These are phyloP conservation scores for Yamadazyma mexicana DNA, from an alignment of 1,139 yeast genomes.

Conservation along the genomic window DNA sequence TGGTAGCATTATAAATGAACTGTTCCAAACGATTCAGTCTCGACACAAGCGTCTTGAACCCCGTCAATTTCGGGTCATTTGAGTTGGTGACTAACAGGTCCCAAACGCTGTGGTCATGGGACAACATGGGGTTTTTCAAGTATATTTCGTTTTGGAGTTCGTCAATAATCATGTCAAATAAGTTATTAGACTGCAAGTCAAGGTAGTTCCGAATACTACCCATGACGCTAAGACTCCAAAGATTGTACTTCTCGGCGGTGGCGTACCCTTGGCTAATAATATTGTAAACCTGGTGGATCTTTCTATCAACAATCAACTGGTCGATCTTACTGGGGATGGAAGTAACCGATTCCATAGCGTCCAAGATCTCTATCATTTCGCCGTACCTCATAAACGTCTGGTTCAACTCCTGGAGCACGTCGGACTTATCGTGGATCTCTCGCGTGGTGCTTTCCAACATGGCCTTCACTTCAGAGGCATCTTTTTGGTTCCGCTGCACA, in stretches of 20 bases:
- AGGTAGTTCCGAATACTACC: constrained; percentile 57
- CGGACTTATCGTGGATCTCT: constrained; percentile 56
- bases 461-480: constrained; percentile 49
- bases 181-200: constrained; percentile 59
- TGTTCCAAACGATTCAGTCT: constrained; percentile 54
- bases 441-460: constrained; percentile 52
- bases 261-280: constrained; percentile 57
- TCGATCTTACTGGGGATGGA: constrained; percentile 66
- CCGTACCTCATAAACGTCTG: constrained; percentile 61
- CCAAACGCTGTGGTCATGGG: constrained; percentile 25
- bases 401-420: constrained; percentile 62
- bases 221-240: constrained; percentile 67
- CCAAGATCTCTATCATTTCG: constrained; percentile 70
- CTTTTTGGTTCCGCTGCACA: constrained; percentile 57
- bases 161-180: constrained; percentile 73
- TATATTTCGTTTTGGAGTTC: constrained; percentile 76
- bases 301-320: constrained; percentile 61
- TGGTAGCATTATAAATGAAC: constrained; percentile 56
- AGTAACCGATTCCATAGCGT: constrained; percentile 64
- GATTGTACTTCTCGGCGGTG: constrained; percentile 56
- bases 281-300: constrained; percentile 68
- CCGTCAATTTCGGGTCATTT: constrained; percentile 34
- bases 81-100: constrained; percentile 24
- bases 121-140: constrained; percentile 38
- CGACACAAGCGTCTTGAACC: constrained; percentile 34